A percentile compares a stretch with the other conserved stretches of the same genome.
Evolutionary conservation across 345 rosid genomes (phyloP).

Genomic region (Eucalyptus grandis): DNA sequence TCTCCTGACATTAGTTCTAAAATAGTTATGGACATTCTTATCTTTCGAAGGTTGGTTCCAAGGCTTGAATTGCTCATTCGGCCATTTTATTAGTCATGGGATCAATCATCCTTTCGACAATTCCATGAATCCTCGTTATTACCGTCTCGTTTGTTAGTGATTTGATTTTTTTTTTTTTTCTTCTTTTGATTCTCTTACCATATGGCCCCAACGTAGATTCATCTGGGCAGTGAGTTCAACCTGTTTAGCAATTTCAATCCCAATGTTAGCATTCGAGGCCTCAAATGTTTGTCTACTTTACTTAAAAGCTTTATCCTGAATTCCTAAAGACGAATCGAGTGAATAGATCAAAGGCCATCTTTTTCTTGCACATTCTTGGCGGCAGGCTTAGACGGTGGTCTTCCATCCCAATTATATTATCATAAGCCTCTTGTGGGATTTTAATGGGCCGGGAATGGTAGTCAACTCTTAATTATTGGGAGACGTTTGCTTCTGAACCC

Average conservation of each 20-base stretch:
- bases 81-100: fast-evolving
- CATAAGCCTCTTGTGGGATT: background rate
- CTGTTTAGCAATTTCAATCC: background rate
- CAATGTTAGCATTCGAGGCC: background rate
- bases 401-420: background rate
- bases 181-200: background rate
- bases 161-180: fast-evolving
- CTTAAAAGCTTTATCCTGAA: background rate
- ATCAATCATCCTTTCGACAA: fast-evolving
- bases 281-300: background rate
- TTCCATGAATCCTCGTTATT: fast-evolving
- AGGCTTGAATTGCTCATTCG: background rate
- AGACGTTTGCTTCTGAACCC: background rate
- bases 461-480: background rate
- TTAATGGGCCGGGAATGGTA: background rate
- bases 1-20: fast-evolving
- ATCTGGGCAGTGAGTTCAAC: background rate
- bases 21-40: background rate
- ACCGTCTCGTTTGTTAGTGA: fast-evolving
- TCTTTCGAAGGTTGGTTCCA: background rate
- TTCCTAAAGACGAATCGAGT: background rate
- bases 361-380: background rate
- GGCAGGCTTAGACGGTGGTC: background rate
- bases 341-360: background rate
- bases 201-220: fast-evolving